Conservation (phyloP, 2,329 filamentous ascomycete genomes). For the Dryadomyces quercivorus region DNA sequence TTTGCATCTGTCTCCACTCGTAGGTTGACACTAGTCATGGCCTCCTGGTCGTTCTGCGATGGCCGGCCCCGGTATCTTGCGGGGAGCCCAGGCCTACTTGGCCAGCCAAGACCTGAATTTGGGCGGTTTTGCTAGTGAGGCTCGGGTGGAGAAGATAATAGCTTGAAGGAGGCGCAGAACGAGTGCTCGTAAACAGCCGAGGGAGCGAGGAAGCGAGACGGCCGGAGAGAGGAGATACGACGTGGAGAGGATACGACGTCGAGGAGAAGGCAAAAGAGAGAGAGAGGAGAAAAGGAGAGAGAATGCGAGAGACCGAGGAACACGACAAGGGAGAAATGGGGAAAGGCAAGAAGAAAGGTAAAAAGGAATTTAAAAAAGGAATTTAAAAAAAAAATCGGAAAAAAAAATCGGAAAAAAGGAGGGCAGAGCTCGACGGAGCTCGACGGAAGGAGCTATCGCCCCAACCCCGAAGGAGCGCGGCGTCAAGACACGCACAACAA, state of each 20-base stretch:
- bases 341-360: not conserved
- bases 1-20: not conserved
- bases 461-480: too few species aligned
- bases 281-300: not conserved
- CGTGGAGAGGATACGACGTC: not conserved
- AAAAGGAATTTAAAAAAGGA: too few species aligned
- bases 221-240: not conserved
- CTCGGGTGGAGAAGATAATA: not conserved
- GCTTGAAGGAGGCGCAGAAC: not conserved
- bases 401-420: too few species aligned
- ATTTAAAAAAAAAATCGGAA: too few species aligned
- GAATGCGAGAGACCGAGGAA: not conserved
- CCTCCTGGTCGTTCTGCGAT: not conserved
- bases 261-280: not conserved
- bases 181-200: not conserved
- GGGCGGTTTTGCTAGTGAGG: not conserved
- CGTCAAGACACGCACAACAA: not conserved
- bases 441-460: too few species aligned
- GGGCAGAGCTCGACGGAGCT: too few species aligned
- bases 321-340: not conserved
- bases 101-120: not conserved
- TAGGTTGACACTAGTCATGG: not conserved
- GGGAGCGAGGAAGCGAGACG: not conserved
- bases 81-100: not conserved
- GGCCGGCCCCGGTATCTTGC: not conserved